Evolutionary conservation across 225 moss, liverwort and hornwort species (phyloP), one percentile per base, ranked within the genome.

Genomic region (Marchantia paleacea): DNA sequence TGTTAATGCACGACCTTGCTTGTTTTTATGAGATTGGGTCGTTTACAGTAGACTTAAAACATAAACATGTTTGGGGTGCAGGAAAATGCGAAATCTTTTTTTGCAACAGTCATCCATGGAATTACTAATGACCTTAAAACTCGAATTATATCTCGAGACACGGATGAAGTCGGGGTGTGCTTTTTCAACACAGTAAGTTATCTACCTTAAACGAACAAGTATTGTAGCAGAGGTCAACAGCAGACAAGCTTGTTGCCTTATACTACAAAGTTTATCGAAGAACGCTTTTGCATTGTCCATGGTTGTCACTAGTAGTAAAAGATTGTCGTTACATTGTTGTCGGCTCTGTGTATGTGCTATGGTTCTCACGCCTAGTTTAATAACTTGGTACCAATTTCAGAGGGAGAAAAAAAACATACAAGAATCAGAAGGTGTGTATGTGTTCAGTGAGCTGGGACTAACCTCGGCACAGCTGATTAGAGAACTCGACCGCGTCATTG

Each of bases 151-250:
- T 92, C 90, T 57, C 88, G 91, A 77, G 94, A 95, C 87, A 84
- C 89, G n/a, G 99, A 99, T 87, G 95, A 91, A 95, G 94, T 95
- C 63, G 99, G 99, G 58, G 87, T 99, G 19, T 95, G 99, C 71
- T 99, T 95, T 80, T 99, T 93, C 76, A 99, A 99, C 79, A 94
- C 95, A 48, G 97, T 95, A 80, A 81, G 86, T 80, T 72, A 75
- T 75, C 7, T 51, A 77, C 19, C 29, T 29, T 13, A 26, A 26
- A 26, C 39, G 39, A 39, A 39, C 39, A 39, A 39, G 5, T 39
- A 39, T 39, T 39, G 39, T 39, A 31, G 39, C 39, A 39, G 39
- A 39, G 39, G 2, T 39, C 39, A 39, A 39, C 39, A 39, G 39
- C 39, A 39, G 39, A 39, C 39, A 39, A 39, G 20, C 57, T 39